Conservation (phyloP, 768 basidiomycete genomes). For the Termitomyces sp. region DNA sequence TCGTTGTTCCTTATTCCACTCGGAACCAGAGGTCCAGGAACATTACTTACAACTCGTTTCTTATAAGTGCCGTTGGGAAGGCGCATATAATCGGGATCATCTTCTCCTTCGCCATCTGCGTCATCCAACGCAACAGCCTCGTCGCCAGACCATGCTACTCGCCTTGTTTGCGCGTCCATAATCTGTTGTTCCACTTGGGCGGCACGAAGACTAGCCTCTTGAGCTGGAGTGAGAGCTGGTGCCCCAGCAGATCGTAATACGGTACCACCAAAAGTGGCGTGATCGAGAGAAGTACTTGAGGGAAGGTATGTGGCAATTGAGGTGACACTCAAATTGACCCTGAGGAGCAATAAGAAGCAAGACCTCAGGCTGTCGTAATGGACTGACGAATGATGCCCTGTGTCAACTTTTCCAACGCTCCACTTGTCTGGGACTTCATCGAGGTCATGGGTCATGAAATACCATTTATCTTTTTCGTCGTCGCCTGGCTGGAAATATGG, state of each 20-base stretch:
- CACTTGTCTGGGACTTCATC: constrained; percentile 72
- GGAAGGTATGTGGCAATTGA: constrained; percentile 75
- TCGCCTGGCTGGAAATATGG: constrained; percentile 74
- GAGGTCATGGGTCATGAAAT: constrained; percentile 70
- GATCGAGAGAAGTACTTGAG: constrained; percentile 46
- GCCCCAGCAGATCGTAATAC: constrained; percentile 22
- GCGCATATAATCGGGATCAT: constrained; percentile 39
- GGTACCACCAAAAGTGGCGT: constrained; percentile 49
- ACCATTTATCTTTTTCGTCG: constrained; percentile 67
- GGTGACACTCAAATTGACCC: constrained; percentile 65
- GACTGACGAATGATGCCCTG: constrained; percentile 68
- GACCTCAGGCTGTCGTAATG: not conserved
- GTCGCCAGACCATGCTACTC: constrained; percentile 61
- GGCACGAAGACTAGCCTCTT: constrained; percentile 48
- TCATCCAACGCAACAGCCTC: constrained; percentile 43
- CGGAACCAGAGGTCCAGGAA: constrained; percentile 29
- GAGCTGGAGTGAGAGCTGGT: constrained; percentile 44
- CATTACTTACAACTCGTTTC: constrained; percentile 8
- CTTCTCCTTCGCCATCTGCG: constrained; percentile 55
- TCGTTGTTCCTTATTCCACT: constrained; percentile 53
- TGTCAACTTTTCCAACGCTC: constrained; percentile 59
- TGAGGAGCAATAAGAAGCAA: constrained; percentile 18
- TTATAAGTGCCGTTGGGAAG: constrained; percentile 31
- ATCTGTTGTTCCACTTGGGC: constrained; percentile 55
- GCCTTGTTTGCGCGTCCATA: constrained; percentile 55